Conservation (phyloP, 768 basidiomycete species). For the Pleurotus tuoliensis region DNA sequence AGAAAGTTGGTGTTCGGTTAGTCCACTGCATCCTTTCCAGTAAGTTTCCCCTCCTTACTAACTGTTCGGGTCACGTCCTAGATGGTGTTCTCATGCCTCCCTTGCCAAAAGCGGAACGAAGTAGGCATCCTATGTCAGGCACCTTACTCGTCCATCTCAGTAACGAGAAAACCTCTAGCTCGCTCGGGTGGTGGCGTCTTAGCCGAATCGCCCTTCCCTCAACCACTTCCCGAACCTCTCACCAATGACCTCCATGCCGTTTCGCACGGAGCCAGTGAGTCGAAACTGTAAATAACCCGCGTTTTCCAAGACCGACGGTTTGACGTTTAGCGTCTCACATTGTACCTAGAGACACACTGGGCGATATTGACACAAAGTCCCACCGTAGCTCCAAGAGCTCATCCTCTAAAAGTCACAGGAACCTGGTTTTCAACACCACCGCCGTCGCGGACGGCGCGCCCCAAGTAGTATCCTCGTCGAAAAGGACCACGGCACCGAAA, state of each 20-base stretch:
- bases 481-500: not conserved
- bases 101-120: not conserved
- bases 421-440: not conserved
- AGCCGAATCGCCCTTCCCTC: too few relatives aligned
- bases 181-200: too few relatives aligned
- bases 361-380: not conserved
- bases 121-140: not conserved
- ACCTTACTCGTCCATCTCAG: too few relatives aligned
- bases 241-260: too few relatives aligned
- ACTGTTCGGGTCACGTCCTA: not conserved
- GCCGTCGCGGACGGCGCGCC: not conserved
- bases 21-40: not conserved
- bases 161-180: too few relatives aligned
- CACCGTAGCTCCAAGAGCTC: constrained; percentile 2
- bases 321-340: not conserved
- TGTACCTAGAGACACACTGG: not conserved
- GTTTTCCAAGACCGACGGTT: not conserved
- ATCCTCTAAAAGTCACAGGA: not conserved
- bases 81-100: not conserved
- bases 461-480: not conserved
- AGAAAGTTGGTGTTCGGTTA: not conserved
- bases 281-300: too few relatives aligned
- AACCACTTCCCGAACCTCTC: too few relatives aligned
- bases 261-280: too few relatives aligned
- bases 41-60: not conserved